Conservation (phyloP, 148 eudicot genomes). For the Spergularia marina region DNA sequence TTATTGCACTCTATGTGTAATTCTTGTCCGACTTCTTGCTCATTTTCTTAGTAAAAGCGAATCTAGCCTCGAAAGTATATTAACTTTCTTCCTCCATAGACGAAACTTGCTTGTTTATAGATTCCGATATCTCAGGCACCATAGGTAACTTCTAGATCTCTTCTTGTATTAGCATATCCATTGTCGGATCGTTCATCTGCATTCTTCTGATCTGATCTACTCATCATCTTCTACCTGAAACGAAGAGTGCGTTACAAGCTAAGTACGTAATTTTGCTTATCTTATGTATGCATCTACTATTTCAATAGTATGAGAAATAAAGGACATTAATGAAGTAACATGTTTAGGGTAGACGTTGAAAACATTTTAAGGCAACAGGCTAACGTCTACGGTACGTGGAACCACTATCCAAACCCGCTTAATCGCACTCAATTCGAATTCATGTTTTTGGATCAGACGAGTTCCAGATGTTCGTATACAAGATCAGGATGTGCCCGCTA, state of each 20-base stretch:
- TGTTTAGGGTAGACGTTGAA: conserved; percentile 16
- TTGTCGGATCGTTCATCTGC: not conserved
- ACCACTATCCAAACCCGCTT: conserved; percentile 1
- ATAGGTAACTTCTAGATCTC: too few relatives aligned
- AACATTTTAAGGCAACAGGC: conserved; percentile 1
- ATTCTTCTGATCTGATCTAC: not conserved
- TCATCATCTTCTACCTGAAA: too few relatives aligned
- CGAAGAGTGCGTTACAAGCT: not conserved
- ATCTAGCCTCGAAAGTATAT: too few relatives aligned
- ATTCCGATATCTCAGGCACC: too few relatives aligned
- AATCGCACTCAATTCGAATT: not conserved
- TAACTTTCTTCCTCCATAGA: not conserved
- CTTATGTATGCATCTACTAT: not conserved
- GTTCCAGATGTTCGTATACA: conserved; percentile 28
- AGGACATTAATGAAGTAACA: not conserved
- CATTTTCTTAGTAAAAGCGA: not conserved
- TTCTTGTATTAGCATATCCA: too few relatives aligned
- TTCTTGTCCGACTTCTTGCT: not conserved
- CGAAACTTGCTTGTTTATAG: too few relatives aligned
- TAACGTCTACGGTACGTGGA: not conserved
- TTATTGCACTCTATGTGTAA: not conserved
- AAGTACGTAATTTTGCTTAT: not conserved
- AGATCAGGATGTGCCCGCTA: conserved; percentile 18
- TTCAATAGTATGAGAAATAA: not conserved
- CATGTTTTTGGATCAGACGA: conserved; percentile 22